A percentile compares a stretch with the other conserved stretches of the same genome.
phyloP scores from a whole-genome alignment of 2,329 filamentous ascomycete genomes.

The Septoria linicola region DNA sequence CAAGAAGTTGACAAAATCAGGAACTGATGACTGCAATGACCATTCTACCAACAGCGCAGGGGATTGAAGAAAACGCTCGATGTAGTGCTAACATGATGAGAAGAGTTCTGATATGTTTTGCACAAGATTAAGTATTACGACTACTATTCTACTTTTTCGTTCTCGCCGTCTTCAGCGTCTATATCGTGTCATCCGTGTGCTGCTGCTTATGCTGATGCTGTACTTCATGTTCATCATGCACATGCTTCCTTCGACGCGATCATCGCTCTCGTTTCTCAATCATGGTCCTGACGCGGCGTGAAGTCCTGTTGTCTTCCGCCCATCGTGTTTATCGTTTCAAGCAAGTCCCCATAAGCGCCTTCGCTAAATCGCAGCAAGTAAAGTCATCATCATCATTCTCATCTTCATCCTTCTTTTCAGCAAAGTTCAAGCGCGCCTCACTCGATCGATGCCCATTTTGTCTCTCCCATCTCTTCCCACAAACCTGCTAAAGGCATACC shows the following conservation, averaged over 20 bases:
- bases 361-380: slow-evolving; percentile 6
- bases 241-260: too few relatives aligned
- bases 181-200: not conserved
- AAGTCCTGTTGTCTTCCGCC: not conserved
- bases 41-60: too few relatives aligned
- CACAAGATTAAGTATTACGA: slow-evolving; percentile 4
- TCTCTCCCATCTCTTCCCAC: slow-evolving; percentile 59
- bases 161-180: not conserved
- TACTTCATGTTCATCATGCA: not conserved
- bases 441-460: slow-evolving; percentile 60
- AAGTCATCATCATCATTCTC: not conserved
- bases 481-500: slow-evolving; percentile 59
- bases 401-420: not conserved
- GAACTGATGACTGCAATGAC: too few relatives aligned
- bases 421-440: slow-evolving; percentile 31
- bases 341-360: slow-evolving; percentile 4
- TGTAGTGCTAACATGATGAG: too few relatives aligned
- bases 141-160: not conserved
- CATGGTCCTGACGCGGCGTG: too few relatives aligned
- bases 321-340: not conserved
- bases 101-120: not conserved
- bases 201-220: not conserved
- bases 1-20: too few relatives aligned
- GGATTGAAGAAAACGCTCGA: too few relatives aligned
- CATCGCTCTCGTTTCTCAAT: not conserved